Conservation (phyloP, 2,329 filamentous ascomycete genomes). For the Pseudogymnoascus verrucosus region DNA sequence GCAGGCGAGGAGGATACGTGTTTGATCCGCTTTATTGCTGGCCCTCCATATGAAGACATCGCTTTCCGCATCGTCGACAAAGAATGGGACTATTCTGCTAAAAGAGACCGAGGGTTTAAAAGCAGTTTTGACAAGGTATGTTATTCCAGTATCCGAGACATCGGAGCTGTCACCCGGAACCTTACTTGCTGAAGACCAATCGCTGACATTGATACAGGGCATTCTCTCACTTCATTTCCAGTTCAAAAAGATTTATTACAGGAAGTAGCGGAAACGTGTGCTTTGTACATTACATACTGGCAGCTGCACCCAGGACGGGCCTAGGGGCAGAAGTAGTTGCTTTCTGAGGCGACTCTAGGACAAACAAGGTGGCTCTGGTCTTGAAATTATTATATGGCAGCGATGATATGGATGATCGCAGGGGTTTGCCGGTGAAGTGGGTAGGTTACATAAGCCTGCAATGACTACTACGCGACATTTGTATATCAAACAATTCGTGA, state of each 20-base stretch:
- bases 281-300: conserved; percentile 2
- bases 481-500: not conserved
- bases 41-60: conserved; percentile 92
- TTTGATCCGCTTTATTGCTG: conserved; percentile 89
- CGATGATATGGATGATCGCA: not conserved
- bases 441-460: not conserved
- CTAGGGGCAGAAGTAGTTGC: not conserved
- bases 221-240: conserved; percentile 96
- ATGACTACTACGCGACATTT: not conserved
- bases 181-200: not conserved
- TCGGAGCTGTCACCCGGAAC: not conserved
- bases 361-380: not conserved
- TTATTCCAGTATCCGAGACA: conserved; percentile 15
- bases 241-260: conserved; percentile 77
- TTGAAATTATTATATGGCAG: not conserved
- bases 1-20: conserved; percentile 97
- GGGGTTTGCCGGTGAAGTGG: not conserved
- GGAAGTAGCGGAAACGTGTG: conserved; percentile 36
- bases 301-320: not conserved
- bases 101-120: conserved; percentile 86
- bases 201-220: conserved; percentile 47
- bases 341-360: not conserved
- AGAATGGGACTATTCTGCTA: conserved; percentile 98
- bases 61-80: conserved; percentile 96
- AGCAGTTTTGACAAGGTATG: conserved; percentile 96